phyloP scores from a whole-genome alignment of 2,329 filamentous ascomycete genomes.

The Aspergillus fumigatiaffinis region DNA sequence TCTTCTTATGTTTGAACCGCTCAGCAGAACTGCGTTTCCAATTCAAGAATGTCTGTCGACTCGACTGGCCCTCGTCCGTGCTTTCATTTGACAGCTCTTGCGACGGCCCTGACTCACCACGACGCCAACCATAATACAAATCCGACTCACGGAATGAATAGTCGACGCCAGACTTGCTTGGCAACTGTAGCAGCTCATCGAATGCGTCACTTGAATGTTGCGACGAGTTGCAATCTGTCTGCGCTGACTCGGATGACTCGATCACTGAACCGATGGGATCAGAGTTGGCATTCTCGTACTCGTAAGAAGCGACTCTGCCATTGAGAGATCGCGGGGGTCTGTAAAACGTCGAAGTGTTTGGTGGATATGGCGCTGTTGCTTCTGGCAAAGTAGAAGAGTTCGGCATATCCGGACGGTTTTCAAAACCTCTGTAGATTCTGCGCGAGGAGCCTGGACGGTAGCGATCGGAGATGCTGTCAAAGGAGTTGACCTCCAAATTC shows the following conservation, averaged over 20 bases:
- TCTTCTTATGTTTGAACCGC: not conserved
- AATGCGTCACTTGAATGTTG: not conserved
- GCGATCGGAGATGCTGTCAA: not conserved
- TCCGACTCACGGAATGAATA: conserved; percentile 7
- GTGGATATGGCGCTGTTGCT: not conserved
- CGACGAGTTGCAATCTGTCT: not conserved
- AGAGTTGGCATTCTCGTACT: not conserved
- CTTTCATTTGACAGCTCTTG: not conserved
- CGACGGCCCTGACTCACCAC: not conserved
- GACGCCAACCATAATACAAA: conserved; percentile 3
- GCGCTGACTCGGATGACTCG: not conserved
- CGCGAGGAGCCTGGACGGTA: not conserved
- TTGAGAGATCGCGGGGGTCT: not conserved
- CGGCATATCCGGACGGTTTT: not conserved
- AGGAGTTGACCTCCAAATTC: not conserved
- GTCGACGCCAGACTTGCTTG: not conserved
- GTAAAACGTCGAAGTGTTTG: not conserved
- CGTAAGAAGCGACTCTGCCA: not conserved
- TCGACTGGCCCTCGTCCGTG: not conserved
- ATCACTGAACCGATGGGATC: not conserved
- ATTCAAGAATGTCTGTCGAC: not conserved
- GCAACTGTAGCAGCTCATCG: not conserved
- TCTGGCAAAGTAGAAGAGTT: not conserved
- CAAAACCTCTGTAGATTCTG: not conserved
- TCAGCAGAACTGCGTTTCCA: not conserved